Percentiles rank a stretch among this genome's conserved stretches.
phyloP scores from a whole-genome alignment of 2,329 filamentous ascomycete species.

The Hypocreales sp. region DNA sequence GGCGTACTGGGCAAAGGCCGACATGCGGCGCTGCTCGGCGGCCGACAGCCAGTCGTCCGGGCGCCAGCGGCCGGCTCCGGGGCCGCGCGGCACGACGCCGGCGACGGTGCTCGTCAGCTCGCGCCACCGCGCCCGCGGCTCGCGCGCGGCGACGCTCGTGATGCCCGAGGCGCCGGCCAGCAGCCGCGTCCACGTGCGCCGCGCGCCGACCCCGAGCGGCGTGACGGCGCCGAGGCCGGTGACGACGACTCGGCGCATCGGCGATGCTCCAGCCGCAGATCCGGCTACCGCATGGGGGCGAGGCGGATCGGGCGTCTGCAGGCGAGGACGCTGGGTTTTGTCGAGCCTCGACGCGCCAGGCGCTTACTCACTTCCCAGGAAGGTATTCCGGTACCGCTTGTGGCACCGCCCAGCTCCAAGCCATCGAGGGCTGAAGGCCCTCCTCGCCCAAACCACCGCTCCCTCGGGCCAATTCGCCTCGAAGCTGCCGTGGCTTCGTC shows the following conservation, averaged over 20 bases:
- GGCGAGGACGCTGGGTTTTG: too few species aligned
- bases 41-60: constrained; percentile 36
- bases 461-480: too few species aligned
- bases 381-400: too few species aligned
- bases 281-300: too few species aligned
- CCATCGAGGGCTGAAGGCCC: too few species aligned
- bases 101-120: constrained; percentile 74
- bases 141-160: constrained; percentile 50
- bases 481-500: too few species aligned
- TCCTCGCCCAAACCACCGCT: too few species aligned
- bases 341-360: too few species aligned
- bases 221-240: constrained; percentile 72
- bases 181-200: constrained; percentile 66
- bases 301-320: too few species aligned
- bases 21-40: constrained; percentile 59
- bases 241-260: constrained; percentile 58
- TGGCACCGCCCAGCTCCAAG: too few species aligned
- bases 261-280: constrained; percentile 5
- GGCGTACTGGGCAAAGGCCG: constrained; percentile 84
- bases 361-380: too few species aligned
- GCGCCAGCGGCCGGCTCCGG: constrained; percentile 30
- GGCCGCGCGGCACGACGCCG: constrained; percentile 52
- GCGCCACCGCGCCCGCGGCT: constrained; percentile 42
- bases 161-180: constrained; percentile 70
- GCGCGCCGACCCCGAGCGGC: constrained; percentile 67